phyloP scores from a whole-genome alignment of 2,329 filamentous ascomycete genomes.

The Rhinocladiella similis region DNA sequence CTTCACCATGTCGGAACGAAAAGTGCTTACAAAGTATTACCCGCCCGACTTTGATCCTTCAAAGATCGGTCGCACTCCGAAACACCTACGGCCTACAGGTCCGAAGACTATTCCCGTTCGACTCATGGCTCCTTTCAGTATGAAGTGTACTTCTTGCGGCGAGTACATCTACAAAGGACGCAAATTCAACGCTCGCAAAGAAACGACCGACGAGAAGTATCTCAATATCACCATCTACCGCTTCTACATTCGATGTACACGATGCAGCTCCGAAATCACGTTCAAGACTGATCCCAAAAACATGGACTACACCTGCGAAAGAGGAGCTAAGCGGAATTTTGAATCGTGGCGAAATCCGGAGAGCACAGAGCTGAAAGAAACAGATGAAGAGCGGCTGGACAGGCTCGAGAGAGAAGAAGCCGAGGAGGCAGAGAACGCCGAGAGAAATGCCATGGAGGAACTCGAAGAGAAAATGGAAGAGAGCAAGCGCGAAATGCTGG shows the following conservation, averaged over 20 bases:
- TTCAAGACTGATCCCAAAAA: conserved; percentile 95
- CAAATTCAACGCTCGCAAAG: conserved; percentile 94
- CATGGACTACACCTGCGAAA: conserved; percentile 81
- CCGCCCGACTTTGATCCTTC: conserved; percentile 86
- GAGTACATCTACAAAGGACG: conserved; percentile 91
- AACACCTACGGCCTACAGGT: conserved; percentile 61
- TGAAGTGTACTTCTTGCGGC: conserved; percentile 69
- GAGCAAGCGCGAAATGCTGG: conserved; percentile 91
- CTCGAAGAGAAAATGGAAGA: conserved; percentile 91
- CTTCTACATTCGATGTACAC: conserved; percentile 88
- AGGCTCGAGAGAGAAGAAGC: conserved; percentile 75
- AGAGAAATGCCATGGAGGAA: conserved; percentile 91
- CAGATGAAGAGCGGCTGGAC: conserved; percentile 83
- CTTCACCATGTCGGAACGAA: conserved; percentile 76
- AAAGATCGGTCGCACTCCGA: conserved; percentile 67
- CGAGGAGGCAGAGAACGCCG: conserved; percentile 63
- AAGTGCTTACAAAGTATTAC: conserved; percentile 66
- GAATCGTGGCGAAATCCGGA: conserved; percentile 81
- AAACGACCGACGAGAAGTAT: conserved; percentile 88
- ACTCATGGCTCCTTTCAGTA: conserved; percentile 84
- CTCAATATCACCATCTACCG: conserved; percentile 82
- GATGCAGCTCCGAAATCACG: conserved; percentile 82
- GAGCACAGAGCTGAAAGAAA: conserved; percentile 64
- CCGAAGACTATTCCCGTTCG: conserved; percentile 83
- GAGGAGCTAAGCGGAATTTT: conserved; percentile 86